A percentile compares a stretch with the other conserved stretches of the same genome.
These are phyloP conservation scores for Gossypium thurberi DNA, from an alignment of 345 rosid genomes.

Conservation along the genomic window DNA sequence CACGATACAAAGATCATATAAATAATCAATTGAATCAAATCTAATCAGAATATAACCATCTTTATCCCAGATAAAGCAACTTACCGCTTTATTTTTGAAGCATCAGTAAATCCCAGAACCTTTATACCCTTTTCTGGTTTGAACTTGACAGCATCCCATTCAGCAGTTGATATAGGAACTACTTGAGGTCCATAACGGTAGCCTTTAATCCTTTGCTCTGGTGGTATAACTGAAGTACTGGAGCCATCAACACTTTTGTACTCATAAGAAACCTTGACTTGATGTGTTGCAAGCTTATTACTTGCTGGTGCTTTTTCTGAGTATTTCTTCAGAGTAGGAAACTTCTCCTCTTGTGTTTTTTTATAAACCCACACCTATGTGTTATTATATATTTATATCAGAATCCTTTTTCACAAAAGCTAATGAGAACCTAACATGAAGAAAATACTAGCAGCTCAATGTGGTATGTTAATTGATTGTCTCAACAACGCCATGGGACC, in stretches of 20 bases:
- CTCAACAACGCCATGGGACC: neutral
- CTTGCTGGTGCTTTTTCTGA: slow-evolving; percentile 85
- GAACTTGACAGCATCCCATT: slow-evolving; percentile 69
- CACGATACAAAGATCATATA: neutral
- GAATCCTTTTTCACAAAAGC: neutral
- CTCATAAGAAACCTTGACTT: slow-evolving; percentile 80
- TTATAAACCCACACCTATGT: slow-evolving; percentile 92
- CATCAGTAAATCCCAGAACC: slow-evolving; percentile 81
- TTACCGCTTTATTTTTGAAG: slow-evolving; percentile 67
- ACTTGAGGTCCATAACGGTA: slow-evolving; percentile 93
- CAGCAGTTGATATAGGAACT: slow-evolving; percentile 74
- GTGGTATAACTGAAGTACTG: slow-evolving; percentile 57
- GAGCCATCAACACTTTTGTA: slow-evolving; percentile 55
- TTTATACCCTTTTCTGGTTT: slow-evolving; percentile 88
- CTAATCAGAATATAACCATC: neutral
- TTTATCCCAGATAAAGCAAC: slow-evolving; percentile 12
- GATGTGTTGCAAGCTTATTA: slow-evolving; percentile 77
- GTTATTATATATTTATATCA: slow-evolving; percentile 7
- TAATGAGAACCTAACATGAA: neutral
- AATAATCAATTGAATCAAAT: neutral
- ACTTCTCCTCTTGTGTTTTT: slow-evolving; percentile 84
- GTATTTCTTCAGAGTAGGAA: slow-evolving; percentile 75
- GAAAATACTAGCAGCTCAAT: neutral
- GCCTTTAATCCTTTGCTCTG: slow-evolving; percentile 91
- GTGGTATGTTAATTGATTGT: neutral